phyloP scores from a whole-genome alignment of 768 basidiomycete genomes.

The Calocybe cyanea region DNA sequence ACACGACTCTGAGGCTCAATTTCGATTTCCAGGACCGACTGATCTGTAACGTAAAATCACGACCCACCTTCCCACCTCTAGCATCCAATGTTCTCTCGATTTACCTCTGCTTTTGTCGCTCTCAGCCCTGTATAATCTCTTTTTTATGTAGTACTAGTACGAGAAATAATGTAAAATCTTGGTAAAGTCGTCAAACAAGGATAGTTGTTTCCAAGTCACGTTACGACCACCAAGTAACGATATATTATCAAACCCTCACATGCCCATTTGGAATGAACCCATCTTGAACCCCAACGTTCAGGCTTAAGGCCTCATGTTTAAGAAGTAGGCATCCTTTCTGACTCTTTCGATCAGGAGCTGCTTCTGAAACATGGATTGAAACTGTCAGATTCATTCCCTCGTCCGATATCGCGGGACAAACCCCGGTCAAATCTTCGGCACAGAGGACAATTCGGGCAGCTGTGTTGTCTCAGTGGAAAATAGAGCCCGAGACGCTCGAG shows the following conservation, averaged over 20 bases:
- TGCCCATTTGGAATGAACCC: neutral
- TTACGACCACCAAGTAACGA: too few relatives aligned
- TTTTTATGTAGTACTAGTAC: conserved; percentile 40
- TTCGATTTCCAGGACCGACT: too few relatives aligned
- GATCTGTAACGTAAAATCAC: conserved; percentile 25
- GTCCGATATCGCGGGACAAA: conserved; percentile 85
- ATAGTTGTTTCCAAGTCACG: too few relatives aligned
- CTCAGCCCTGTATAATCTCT: conserved; percentile 27
- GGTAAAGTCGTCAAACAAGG: too few relatives aligned
- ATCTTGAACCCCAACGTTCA: conserved; percentile 3
- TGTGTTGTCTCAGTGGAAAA: conserved; percentile 80
- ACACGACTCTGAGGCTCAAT: conserved; percentile 3
- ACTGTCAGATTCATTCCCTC: conserved; percentile 59
- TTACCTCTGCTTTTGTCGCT: conserved; percentile 21
- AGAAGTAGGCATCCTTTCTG: conserved; percentile 53
- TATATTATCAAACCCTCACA: neutral
- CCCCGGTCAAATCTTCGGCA: conserved; percentile 89
- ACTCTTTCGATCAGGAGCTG: conserved; percentile 6
- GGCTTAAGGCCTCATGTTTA: conserved; percentile 51
- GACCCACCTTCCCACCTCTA: conserved; percentile 21
- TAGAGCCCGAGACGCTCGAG: conserved; percentile 79
- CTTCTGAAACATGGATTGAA: conserved; percentile 6
- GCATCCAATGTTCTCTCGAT: conserved; percentile 27
- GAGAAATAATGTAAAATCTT: conserved; percentile 39
- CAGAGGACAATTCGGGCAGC: conserved; percentile 83